Evolutionary conservation across 208 protist species (phyloP), one percentile per base, ranked within the genome.

Genomic region (Wallacemonas sp.): DNA sequence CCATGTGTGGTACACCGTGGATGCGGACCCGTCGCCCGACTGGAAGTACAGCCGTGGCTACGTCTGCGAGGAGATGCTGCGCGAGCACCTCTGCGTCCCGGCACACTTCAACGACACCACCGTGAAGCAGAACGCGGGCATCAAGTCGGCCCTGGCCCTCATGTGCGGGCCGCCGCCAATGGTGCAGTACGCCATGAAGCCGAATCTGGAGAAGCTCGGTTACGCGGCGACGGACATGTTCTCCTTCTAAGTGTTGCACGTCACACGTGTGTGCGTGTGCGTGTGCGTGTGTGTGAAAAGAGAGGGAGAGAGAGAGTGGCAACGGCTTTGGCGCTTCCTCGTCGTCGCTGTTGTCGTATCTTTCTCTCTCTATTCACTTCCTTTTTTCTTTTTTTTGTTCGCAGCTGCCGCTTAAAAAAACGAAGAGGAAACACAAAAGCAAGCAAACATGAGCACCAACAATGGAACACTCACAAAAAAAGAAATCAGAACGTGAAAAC

Each of bases 151-250:
- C 32, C 52, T 88, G 52, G 81, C 85, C 12, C 68, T 96, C 39
- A 86, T 97, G 66, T 98, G 94, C 63, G 92, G 94, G 3, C 92
- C 94, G 1, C 86, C 87, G 34, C 76, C 85, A 24, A 96, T 98
- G 91, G 38, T 95, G 34, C 76, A 94, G 68, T 85, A 79, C 55
- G 85, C 91, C 14, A 85, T 94, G 57, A 79, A 87, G 60, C 93
- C 93, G 2, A 85, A 87, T 64, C 68, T 97, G 17, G 72, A 85
- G 66, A 87, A 86, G 52, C 27, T 96, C 21, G 88, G 93, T 19
- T 94, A 87, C 71, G 81, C 74, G 0, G 33, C 60, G 16, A 79
- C 90, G 2, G 67, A 83, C 46, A 85, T 87, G 6, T 92, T 91
- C 72, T 66, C 60, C 17, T 95, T 94, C 70, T 96, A 88, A 82